Evolutionary conservation across 2,329 filamentous ascomycete genomes (phyloP).

Genomic region (Sclerotinia spermophila): DNA sequence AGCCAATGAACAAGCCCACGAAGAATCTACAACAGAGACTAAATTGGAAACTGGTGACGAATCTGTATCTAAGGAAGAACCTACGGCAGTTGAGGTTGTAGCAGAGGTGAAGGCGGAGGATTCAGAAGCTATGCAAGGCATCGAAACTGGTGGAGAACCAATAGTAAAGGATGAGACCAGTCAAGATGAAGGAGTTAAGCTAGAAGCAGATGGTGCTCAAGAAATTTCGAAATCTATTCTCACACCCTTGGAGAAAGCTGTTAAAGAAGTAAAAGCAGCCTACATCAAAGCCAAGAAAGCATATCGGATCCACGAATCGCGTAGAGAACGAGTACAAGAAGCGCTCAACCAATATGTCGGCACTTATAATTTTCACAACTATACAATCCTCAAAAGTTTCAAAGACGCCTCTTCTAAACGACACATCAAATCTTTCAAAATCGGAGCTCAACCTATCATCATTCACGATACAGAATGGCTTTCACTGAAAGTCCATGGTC

Average conservation of each 20-base stretch:
- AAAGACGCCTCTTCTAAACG: slow-evolving; percentile 82
- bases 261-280: slow-evolving; percentile 73
- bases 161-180: background rate
- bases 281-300: slow-evolving; percentile 79
- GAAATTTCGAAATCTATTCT: slow-evolving; percentile 21
- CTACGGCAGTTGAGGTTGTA: background rate
- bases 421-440: slow-evolving; percentile 87
- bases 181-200: background rate
- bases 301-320: slow-evolving; percentile 73
- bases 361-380: slow-evolving; percentile 94
- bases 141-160: background rate
- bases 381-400: slow-evolving; percentile 84
- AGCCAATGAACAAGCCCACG: slow-evolving; percentile 5
- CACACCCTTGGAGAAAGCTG: slow-evolving; percentile 57
- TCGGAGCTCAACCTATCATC: slow-evolving; percentile 71
- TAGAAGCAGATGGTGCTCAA: slow-evolving; percentile 17
- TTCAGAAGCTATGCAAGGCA: slow-evolving; percentile 4
- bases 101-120: background rate
- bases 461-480: slow-evolving; percentile 95
- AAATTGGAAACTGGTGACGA: background rate
- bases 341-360: slow-evolving; percentile 74
- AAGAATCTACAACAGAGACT: background rate
- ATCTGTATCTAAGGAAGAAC: background rate
- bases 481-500: slow-evolving; percentile 90
- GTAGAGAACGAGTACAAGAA: slow-evolving; percentile 71